Evolutionary conservation across 306 rosid species (phyloP).

Genomic region (Dicorynia guianensis): DNA sequence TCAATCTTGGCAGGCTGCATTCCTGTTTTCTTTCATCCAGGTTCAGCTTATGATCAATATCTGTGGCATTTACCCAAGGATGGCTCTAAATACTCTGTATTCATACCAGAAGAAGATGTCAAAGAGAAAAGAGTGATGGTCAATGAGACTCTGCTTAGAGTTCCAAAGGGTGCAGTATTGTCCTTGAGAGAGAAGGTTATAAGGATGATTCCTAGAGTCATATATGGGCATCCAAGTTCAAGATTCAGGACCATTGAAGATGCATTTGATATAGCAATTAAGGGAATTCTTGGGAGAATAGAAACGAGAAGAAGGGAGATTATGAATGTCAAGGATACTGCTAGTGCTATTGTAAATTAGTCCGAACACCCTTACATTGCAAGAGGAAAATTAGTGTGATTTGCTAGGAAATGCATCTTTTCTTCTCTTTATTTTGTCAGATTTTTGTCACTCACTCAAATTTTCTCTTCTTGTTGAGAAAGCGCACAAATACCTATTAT

Average conservation of each 20-base stretch:
- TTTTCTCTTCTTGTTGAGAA: too few relatives aligned
- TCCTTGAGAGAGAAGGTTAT: conserved; percentile 45
- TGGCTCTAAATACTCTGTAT: conserved; percentile 40
- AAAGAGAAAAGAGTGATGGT: conserved; percentile 37
- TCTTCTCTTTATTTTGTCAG: too few relatives aligned
- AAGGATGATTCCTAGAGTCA: conserved; percentile 54
- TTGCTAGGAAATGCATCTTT: too few relatives aligned
- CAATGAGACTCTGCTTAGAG: conserved; percentile 43
- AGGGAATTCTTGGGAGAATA: conserved; percentile 57
- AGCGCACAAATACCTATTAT: too few relatives aligned
- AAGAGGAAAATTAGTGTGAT: too few relatives aligned
- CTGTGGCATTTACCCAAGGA: conserved; percentile 60
- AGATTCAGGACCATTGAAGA: conserved; percentile 51
- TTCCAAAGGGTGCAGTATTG: conserved; percentile 39
- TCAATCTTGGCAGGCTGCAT: conserved; percentile 67
- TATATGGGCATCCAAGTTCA: conserved; percentile 52
- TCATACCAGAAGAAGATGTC: conserved; percentile 42
- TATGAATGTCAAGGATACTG: not conserved
- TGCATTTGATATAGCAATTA: conserved; percentile 36
- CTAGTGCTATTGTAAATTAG: not conserved
- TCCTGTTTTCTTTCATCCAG: conserved; percentile 64
- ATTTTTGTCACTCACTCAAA: too few relatives aligned
- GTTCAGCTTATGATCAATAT: conserved; percentile 64
- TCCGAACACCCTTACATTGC: not conserved
- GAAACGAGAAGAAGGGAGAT: conserved; percentile 34